A percentile compares a stretch with the other conserved stretches of the same genome.
phyloP scores from a whole-genome alignment of 164 flowering plant genomes.

The Vitis amurensis region DNA sequence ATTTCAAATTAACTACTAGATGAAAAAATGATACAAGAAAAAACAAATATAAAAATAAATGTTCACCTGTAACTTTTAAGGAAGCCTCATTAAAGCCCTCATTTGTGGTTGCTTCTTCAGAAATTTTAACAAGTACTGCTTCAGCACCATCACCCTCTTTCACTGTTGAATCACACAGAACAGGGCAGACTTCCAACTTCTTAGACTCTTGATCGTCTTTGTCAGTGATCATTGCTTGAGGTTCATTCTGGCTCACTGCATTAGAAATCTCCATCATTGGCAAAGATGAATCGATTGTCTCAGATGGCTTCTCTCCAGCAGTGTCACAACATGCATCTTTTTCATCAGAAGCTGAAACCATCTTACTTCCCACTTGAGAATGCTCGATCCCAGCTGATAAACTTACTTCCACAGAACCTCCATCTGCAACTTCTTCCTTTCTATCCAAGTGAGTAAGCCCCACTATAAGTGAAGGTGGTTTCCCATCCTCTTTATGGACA shows the following conservation, averaged over 20 bases:
- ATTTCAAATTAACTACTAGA: no score
- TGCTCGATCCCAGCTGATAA: conserved; percentile 2
- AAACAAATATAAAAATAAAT: background rate
- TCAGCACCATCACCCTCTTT: conserved; percentile 19
- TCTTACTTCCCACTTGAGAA: conserved; percentile 5
- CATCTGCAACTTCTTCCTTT: conserved; percentile 9
- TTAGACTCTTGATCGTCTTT: conserved; percentile 16
- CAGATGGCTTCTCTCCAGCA: background rate
- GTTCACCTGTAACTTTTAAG: conserved; percentile 19
- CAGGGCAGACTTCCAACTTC: conserved; percentile 14
- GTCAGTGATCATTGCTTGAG: conserved; percentile 11
- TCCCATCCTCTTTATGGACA: conserved; percentile 17
- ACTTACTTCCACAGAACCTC: conserved; percentile 10
- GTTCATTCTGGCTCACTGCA: conserved; percentile 15
- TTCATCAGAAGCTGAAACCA: conserved; percentile 6
- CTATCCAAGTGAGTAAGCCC: background rate
- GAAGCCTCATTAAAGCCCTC: conserved; percentile 15
- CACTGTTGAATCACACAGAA: conserved; percentile 8
- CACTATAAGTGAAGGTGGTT: conserved; percentile 5
- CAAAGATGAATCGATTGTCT: conserved; percentile 7
- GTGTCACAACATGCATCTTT: conserved; percentile 10
- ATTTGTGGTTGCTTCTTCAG: conserved; percentile 3
- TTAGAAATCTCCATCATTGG: conserved; percentile 6
- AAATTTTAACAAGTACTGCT: background rate
- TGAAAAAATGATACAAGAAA: background rate